Conservation (phyloP, 139 green algal genomes). For the Edaphochlamys debaryana region DNA sequence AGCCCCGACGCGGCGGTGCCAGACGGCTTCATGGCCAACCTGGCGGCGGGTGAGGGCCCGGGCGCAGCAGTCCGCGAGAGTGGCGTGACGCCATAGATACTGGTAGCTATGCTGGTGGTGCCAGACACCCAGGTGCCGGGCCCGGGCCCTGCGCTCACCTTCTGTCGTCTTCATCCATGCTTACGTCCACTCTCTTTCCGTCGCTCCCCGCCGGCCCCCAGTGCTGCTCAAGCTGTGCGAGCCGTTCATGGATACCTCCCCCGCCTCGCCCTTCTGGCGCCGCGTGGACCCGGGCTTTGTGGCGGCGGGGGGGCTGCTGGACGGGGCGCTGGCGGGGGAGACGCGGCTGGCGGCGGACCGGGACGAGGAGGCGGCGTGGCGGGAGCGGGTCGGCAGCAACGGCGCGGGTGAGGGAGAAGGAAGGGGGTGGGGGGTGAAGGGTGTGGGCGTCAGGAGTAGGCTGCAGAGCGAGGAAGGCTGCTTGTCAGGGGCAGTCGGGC, state of each 20-base stretch:
- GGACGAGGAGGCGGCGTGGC: constrained; percentile 68
- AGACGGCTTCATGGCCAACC: constrained; percentile 90
- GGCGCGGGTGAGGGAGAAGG: too few relatives aligned
- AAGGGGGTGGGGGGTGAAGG: too few relatives aligned
- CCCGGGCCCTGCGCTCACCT: too few relatives aligned
- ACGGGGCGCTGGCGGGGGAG: constrained; percentile 52
- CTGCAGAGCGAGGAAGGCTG: too few relatives aligned
- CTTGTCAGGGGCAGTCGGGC: too few relatives aligned
- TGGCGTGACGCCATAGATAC: too few relatives aligned
- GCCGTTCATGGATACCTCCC: constrained; percentile 85
- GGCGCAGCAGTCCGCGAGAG: too few relatives aligned
- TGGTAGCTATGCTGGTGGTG: too few relatives aligned
- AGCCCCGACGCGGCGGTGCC: constrained; percentile 36
- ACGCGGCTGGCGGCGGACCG: constrained; percentile 70
- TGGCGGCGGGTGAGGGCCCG: constrained; percentile 51
- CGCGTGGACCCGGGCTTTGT: constrained; percentile 47
- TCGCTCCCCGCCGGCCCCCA: background rate
- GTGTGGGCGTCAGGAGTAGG: too few relatives aligned
- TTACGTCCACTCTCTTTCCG: too few relatives aligned
- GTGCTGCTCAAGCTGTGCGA: constrained; percentile 85
- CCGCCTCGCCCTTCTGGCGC: constrained; percentile 54
- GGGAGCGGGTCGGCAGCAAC: constrained; percentile 38
- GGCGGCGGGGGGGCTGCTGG: constrained; percentile 33
- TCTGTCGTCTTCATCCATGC: too few relatives aligned
- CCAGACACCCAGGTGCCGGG: too few relatives aligned